phyloP scores from a whole-genome alignment of 2,329 filamentous ascomycete species.

The Nemania bipapillata region DNA sequence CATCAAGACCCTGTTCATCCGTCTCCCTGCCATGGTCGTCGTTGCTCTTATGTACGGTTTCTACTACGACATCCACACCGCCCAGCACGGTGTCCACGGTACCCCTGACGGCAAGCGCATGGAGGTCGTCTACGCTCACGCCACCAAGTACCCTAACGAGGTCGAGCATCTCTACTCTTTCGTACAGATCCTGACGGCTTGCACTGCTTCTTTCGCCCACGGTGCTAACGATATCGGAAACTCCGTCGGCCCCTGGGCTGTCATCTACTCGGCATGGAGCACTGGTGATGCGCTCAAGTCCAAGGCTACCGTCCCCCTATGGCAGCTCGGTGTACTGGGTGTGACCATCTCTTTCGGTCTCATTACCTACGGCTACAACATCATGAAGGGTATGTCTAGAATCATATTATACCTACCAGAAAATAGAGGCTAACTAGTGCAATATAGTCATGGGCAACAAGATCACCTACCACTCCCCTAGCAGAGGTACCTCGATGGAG shows the following conservation, averaged over 20 bases:
- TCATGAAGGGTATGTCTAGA: conserved; percentile 74
- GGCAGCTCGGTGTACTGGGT: conserved; percentile 78
- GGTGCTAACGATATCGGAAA: conserved; percentile 82
- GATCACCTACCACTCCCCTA: conserved; percentile 52
- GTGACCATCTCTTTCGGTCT: conserved; percentile 73
- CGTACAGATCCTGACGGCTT: conserved; percentile 73
- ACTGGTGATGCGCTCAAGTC: conserved; percentile 69
- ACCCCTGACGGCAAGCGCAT: conserved; percentile 79
- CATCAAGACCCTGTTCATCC: conserved; percentile 70
- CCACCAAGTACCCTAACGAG: conserved; percentile 74
- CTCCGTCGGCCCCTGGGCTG: conserved; percentile 75
- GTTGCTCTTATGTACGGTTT: conserved; percentile 75
- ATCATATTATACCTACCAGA: not conserved
- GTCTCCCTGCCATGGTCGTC: conserved; percentile 74
- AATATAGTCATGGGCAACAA: conserved; percentile 72
- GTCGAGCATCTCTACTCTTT: conserved; percentile 76
- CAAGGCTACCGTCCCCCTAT: conserved; percentile 75
- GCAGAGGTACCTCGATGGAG: conserved; percentile 73
- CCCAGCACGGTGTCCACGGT: conserved; percentile 75
- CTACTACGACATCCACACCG: conserved; percentile 84
- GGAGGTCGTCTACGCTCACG: conserved; percentile 72
- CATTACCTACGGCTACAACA: conserved; percentile 82
- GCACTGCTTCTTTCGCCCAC: conserved; percentile 78
- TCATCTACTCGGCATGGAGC: conserved; percentile 74
- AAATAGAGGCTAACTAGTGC: conserved; percentile 37